Evolutionary conservation across 441 rosid genomes (phyloP).

Genomic region (Biscutella auriculata): DNA sequence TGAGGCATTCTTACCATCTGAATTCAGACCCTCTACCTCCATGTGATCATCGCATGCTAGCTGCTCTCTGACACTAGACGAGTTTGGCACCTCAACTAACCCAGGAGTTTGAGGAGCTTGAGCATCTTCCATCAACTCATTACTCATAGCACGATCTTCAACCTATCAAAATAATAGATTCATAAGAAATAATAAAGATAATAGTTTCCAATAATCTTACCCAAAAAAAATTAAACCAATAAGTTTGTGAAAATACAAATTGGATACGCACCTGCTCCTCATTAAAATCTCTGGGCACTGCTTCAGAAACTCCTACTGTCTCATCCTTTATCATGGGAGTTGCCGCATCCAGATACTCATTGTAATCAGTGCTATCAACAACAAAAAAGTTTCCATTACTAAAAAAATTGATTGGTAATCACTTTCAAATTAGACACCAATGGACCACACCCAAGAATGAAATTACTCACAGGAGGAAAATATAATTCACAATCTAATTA

Average conservation of each 20-base stretch:
- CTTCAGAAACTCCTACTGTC: slow-evolving; percentile 27
- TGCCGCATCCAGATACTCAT: slow-evolving; percentile 28
- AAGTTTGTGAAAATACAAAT: neutral
- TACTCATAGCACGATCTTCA: slow-evolving; percentile 31
- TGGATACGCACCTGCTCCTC: slow-evolving; percentile 45
- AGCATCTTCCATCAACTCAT: slow-evolving; percentile 54
- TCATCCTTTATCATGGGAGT: slow-evolving; percentile 24
- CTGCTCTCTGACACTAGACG: slow-evolving; percentile 51
- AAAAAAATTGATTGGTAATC: neutral
- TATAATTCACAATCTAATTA: neutral
- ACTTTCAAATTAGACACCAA: neutral
- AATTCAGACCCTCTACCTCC: slow-evolving; percentile 48
- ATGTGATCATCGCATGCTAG: slow-evolving; percentile 55
- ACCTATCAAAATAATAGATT: slow-evolving; percentile 33
- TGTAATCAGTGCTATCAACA: slow-evolving; percentile 43
- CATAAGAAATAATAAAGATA: neutral
- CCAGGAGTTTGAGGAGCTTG: slow-evolving; percentile 92
- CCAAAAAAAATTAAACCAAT: neutral
- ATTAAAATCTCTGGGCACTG: slow-evolving; percentile 30
- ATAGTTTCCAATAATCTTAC: neutral
- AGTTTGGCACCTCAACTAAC: slow-evolving; percentile 57
- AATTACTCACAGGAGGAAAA: neutral
- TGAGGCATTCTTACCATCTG: slow-evolving; percentile 25
- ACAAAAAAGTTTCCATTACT: slow-evolving; percentile 11
- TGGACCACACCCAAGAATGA: neutral